These are phyloP conservation scores for Baorangia bicolor DNA, from an alignment of 768 basidiomycete genomes.

Conservation along the genomic window DNA sequence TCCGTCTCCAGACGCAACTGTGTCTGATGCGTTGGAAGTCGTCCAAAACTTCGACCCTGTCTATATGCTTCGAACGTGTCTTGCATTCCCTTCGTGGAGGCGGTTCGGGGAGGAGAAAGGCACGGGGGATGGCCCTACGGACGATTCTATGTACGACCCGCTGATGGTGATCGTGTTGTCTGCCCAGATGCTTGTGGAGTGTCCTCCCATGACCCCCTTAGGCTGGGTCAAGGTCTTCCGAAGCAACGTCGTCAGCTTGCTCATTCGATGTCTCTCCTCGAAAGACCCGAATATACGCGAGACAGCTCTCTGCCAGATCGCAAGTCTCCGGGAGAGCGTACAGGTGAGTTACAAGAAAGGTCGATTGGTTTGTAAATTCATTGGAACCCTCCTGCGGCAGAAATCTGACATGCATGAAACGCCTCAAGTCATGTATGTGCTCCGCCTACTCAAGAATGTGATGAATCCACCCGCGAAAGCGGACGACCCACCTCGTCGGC, in stretches of 20 bases:
- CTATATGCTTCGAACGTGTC: slow-evolving; percentile 66
- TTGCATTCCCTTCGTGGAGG: slow-evolving; percentile 69
- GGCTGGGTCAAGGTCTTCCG: slow-evolving; percentile 85
- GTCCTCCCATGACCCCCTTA: slow-evolving; percentile 55
- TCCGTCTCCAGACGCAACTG: slow-evolving; percentile 39
- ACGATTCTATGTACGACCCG: slow-evolving; percentile 71
- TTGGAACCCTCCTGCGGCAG: slow-evolving; percentile 28
- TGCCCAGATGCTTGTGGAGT: slow-evolving; percentile 60
- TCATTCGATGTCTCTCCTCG: slow-evolving; percentile 71
- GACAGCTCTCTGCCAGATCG: slow-evolving; percentile 59
- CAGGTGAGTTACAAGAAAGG: slow-evolving; percentile 46
- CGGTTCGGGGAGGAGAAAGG: slow-evolving; percentile 40
- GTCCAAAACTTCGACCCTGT: slow-evolving; percentile 69
- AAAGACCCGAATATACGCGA: slow-evolving; percentile 59
- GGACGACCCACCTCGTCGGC: slow-evolving; percentile 54
- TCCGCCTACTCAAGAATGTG: slow-evolving; percentile 40
- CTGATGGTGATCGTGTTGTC: slow-evolving; percentile 70
- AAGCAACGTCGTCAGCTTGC: slow-evolving; percentile 72
- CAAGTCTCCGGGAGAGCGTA: slow-evolving; percentile 57
- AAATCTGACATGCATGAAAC: slow-evolving; percentile 74
- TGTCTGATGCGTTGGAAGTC: slow-evolving; percentile 57
- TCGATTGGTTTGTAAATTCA: background rate
- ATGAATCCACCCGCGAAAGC: slow-evolving; percentile 27
- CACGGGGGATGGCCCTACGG: slow-evolving; percentile 25
- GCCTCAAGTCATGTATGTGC: slow-evolving; percentile 67